A percentile compares a stretch with the other conserved stretches of the same genome.
Conservation (phyloP, 169 alveolate genomes). For the Plasmodium knowlesi region DNA sequence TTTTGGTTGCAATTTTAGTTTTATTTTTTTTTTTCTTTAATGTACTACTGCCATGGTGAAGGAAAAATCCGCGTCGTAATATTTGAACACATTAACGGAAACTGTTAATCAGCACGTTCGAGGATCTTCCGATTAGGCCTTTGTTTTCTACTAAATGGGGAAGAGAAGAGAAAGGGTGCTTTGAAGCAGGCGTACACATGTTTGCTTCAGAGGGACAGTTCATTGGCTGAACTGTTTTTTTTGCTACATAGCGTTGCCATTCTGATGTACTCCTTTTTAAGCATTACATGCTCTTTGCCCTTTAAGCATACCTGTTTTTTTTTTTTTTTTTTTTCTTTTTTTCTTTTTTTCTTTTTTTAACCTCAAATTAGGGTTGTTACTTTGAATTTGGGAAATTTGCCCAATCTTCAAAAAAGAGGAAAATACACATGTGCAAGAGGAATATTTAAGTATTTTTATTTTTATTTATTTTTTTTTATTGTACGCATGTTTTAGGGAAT, state of each 20-base stretch:
- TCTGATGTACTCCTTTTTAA: too few relatives aligned
- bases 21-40: not conserved
- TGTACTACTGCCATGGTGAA: slow-evolving; percentile 72
- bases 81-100: not conserved
- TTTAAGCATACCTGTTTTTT: not conserved
- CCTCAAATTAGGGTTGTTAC: not conserved
- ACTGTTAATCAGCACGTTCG: not conserved
- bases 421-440: not conserved
- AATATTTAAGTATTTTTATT: not conserved
- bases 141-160: not conserved
- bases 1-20: not conserved
- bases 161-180: not conserved
- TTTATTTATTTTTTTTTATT: not conserved
- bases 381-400: not conserved
- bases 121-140: not conserved
- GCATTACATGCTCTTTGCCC: too few relatives aligned
- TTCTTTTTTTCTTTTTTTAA: not conserved
- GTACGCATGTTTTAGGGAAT: not conserved
- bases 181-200: not conserved
- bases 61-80: not conserved
- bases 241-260: not conserved
- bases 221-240: not conserved
- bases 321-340: not conserved
- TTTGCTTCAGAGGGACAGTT: not conserved
- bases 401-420: not conserved